Base-by-base conservation (phyloP, 108 stramenopile species). In the Nannochloropsis salina region DNA sequence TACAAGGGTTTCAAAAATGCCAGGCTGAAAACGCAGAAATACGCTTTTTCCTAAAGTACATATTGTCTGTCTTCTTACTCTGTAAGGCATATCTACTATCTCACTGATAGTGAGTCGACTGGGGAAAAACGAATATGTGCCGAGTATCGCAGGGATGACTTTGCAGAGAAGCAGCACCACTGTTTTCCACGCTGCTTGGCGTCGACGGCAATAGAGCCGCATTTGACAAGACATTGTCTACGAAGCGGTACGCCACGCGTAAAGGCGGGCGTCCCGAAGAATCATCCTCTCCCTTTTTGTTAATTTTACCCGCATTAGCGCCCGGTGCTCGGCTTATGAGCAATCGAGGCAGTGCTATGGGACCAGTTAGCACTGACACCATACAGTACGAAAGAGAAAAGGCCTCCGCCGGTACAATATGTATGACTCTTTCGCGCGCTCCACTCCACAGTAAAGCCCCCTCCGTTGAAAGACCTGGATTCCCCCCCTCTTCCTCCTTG, bases 211-310 rank as follows among this genome's bases (percentile, higher is more conserved):
- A 74, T 6, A 74, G 8, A 15, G 61, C n/a, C 20, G 61, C 15
- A n/a, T 74, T 74, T 6, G 61, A 74, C 61, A 74, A 74, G n/a
- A 74, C 61, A 74, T 74, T 74, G n/a, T 74, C 61, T 74, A 74
- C 61, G 6, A n/a, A 74, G 15, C 61, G 61, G 61, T 74, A 74
- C 15, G 61, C 61, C 6, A 74, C 61, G 20, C 61, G 61, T 15
- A 74, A n/a, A 74, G 61, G 61, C 61, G n/a, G n/a, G n/a, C 1
- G 31, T 31, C 31, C 31, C 31, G 61, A 74, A n/a, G 61, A n/a
- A 15, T n/a, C 61, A n/a, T n/a, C 61, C 61, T 74, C 61, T 6
- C n/a, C 61, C 61, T 74, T 3, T n/a, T 74, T 74, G 2, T 2
- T 74, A 74, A 15, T 74, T 15, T n/a, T 74, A 74, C 15, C 61